These are phyloP conservation scores for Solanum neorickii DNA, from an alignment of 257 asterid species.

Conservation along the genomic window DNA sequence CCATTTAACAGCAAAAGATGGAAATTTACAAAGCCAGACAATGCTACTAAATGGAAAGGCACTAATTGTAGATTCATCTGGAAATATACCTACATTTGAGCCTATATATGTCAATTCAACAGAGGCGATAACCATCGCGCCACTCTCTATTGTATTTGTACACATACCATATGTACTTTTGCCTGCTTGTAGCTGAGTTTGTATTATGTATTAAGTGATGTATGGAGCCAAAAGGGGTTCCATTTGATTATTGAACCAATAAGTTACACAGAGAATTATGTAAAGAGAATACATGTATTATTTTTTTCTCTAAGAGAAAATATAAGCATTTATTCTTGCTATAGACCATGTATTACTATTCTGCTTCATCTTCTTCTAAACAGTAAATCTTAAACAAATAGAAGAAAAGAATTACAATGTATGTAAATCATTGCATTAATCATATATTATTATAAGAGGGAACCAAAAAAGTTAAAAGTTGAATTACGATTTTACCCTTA, in stretches of 20 bases:
- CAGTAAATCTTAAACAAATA: not conserved
- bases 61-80: slow-evolving; percentile 31
- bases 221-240: slow-evolving; percentile 4
- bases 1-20: slow-evolving; percentile 64
- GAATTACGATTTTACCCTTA: too few relatives aligned
- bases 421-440: not conserved
- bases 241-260: not conserved
- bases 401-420: not conserved
- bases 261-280: not conserved
- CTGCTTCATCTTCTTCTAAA: not conserved
- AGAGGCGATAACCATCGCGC: slow-evolving; percentile 41
- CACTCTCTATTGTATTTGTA: slow-evolving; percentile 73
- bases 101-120: slow-evolving; percentile 39
- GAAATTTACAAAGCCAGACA: slow-evolving; percentile 61
- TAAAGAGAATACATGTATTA: not conserved
- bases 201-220: not conserved
- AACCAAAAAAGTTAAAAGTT: too few relatives aligned
- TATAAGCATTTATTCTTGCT: not conserved
- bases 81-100: slow-evolving; percentile 42
- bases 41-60: slow-evolving; percentile 59
- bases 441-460: too few relatives aligned
- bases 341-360: not conserved
- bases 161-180: slow-evolving; percentile 41
- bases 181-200: slow-evolving; percentile 46
- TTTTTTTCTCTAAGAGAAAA: not conserved